Percentiles rank a stretch among this genome's conserved stretches.
phyloP scores from a whole-genome alignment of 208 protist species.

The Angomonas ambiguus region DNA sequence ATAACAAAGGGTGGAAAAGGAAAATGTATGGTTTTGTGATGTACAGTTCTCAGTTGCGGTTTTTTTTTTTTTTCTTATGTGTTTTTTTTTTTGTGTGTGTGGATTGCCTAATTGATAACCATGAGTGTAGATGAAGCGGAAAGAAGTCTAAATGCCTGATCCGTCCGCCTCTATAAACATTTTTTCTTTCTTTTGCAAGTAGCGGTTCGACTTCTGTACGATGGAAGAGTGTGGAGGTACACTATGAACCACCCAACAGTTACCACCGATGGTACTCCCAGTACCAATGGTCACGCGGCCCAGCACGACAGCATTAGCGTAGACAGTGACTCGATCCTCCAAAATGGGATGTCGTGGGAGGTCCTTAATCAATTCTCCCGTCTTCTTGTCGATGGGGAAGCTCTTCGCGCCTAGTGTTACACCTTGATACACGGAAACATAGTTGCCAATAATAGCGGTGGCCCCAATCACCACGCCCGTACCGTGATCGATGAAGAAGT shows the following conservation, averaged over 20 bases:
- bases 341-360: conserved; percentile 85
- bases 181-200: conserved; percentile 26
- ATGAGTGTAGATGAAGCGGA: neutral
- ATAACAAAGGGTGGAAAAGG: neutral
- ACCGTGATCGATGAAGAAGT: conserved; percentile 91
- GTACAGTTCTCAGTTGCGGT: no score
- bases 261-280: conserved; percentile 68
- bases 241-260: conserved; percentile 53
- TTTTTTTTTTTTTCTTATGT: conserved; percentile 9
- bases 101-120: neutral
- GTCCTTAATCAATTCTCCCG: conserved; percentile 42
- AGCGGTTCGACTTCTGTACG: conserved; percentile 37
- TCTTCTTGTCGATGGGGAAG: conserved; percentile 55
- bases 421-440: conserved; percentile 78
- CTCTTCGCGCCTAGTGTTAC: conserved; percentile 81
- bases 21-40: conserved; percentile 1
- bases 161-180: conserved; percentile 56
- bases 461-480: conserved; percentile 86
- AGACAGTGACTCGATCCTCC: conserved; percentile 75
- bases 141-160: conserved; percentile 35
- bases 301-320: conserved; percentile 78
- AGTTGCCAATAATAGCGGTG: conserved; percentile 77
- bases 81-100: conserved; percentile 9
- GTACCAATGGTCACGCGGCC: conserved; percentile 76
- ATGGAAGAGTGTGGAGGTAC: conserved; percentile 50